Percentiles rank a stretch among this genome's conserved stretches.
Conservation (phyloP, 345 rosid species). For the Carallia brachiata region DNA sequence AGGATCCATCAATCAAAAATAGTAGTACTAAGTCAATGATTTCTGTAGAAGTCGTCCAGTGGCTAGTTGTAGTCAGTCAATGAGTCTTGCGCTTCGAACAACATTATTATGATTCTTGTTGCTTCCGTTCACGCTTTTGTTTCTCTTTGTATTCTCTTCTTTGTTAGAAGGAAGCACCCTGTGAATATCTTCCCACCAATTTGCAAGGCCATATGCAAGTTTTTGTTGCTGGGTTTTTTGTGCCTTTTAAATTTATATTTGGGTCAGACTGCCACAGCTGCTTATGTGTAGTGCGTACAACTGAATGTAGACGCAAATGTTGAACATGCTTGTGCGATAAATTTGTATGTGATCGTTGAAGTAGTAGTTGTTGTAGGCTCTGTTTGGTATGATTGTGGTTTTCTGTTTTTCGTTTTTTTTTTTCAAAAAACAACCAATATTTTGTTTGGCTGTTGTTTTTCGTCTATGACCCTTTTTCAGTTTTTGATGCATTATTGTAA, state of each 20-base stretch:
- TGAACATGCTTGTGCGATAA: neutral
- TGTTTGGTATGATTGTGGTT: too few species aligned
- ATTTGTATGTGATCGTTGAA: neutral
- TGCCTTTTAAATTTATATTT: conserved; percentile 1
- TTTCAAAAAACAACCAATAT: too few species aligned
- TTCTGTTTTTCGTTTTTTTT: too few species aligned
- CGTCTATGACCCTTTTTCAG: too few species aligned
- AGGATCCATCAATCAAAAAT: conserved; percentile 15
- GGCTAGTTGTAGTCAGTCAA: conserved; percentile 1
- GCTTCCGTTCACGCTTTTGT: neutral
- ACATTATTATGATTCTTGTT: neutral
- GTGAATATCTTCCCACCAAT: conserved; percentile 12
- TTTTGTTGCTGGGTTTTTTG: neutral
- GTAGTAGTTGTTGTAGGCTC: too few species aligned
- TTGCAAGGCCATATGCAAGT: neutral
- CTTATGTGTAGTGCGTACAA: neutral
- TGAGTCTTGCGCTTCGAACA: neutral
- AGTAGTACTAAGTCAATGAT: neutral
- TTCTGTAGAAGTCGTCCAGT: conserved; percentile 3
- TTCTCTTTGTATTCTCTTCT: conserved; percentile 7
- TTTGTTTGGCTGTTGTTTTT: too few species aligned
- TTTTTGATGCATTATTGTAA: too few species aligned
- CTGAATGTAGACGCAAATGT: neutral
- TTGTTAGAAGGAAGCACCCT: conserved; percentile 11
- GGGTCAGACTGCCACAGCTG: conserved; percentile 3